A percentile compares a stretch with the other conserved stretches of the same genome.
Evolutionary conservation across 805 yeast species (phyloP).

Genomic region (Candida golubevii): DNA sequence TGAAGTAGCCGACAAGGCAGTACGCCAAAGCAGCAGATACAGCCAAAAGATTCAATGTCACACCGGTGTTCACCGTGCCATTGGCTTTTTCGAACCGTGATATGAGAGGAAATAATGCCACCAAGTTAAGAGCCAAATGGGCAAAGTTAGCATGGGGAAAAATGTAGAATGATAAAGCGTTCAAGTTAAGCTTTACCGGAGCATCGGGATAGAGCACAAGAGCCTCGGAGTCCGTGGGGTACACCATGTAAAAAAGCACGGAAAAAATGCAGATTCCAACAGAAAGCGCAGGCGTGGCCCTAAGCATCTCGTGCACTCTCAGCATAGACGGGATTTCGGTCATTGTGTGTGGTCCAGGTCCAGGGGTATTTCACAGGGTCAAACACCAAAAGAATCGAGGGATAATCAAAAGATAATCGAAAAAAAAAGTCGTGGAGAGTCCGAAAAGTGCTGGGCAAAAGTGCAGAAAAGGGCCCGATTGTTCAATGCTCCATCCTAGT

Average conservation of each 20-base stretch:
- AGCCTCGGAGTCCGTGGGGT: conserved; percentile 12
- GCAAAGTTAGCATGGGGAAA: conserved; percentile 58
- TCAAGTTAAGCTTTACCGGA: conserved; percentile 42
- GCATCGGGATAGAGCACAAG: conserved; percentile 42
- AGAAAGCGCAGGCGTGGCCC: conserved; percentile 51
- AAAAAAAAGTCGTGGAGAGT: too few species aligned
- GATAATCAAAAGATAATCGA: too few species aligned
- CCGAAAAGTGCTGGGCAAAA: too few species aligned
- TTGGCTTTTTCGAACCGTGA: conserved; percentile 63
- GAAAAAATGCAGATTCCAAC: conserved; percentile 59
- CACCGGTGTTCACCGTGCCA: conserved; percentile 85
- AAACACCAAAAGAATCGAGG: too few species aligned
- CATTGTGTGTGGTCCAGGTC: too few species aligned
- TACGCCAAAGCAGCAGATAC: conserved; percentile 63
- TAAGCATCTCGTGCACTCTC: conserved; percentile 3
- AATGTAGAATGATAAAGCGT: conserved; percentile 65
- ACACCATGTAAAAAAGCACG: conserved; percentile 38
- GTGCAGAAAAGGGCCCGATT: too few species aligned
- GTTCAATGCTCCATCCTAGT: too few species aligned
- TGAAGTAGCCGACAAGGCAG: conserved; percentile 45
- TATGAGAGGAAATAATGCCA: conserved; percentile 56
- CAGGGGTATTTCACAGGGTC: too few species aligned
- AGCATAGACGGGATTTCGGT: not conserved
- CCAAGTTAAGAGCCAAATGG: conserved; percentile 58
- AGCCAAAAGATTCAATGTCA: conserved; percentile 69